These are phyloP conservation scores for Thalassia testudinum DNA, from an alignment of 116 monocot genomes.

Conservation along the genomic window DNA sequence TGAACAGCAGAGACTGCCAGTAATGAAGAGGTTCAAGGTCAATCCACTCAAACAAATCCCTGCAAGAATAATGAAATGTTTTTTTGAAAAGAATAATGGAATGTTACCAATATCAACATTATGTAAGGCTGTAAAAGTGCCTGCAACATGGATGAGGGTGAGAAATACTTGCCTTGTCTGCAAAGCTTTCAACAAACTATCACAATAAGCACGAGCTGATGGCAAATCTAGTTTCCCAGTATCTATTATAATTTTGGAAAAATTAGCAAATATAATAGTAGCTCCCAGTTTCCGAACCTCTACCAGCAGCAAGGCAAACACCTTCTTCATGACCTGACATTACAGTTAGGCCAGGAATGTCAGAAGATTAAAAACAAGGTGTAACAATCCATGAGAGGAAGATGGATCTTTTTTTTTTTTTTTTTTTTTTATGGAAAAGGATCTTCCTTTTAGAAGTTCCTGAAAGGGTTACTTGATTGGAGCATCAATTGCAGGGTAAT, in stretches of 20 bases:
- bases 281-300: slow-evolving; percentile 77
- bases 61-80: too few relatives aligned
- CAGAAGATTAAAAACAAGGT: not conserved
- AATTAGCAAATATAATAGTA: slow-evolving; percentile 66
- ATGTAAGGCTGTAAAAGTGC: too few relatives aligned
- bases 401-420: not conserved
- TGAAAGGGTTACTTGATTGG: too few relatives aligned
- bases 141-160: too few relatives aligned
- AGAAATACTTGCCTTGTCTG: slow-evolving; percentile 55
- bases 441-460: too few relatives aligned
- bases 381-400: not conserved
- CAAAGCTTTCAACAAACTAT: slow-evolving; percentile 63
- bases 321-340: slow-evolving; percentile 71
- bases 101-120: not conserved
- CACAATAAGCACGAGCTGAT: slow-evolving; percentile 72
- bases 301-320: slow-evolving; percentile 58
- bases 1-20: slow-evolving; percentile 84
- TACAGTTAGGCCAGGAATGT: not conserved
- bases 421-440: too few relatives aligned
- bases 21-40: slow-evolving; percentile 79
- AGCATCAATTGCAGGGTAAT: too few relatives aligned
- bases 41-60: slow-evolving; percentile 98
- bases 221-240: slow-evolving; percentile 73
- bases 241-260: slow-evolving; percentile 84
- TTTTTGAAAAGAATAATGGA: too few relatives aligned